Base-by-base conservation (phyloP, 2,329 filamentous ascomycete species). In the Colletotrichum karsti region DNA sequence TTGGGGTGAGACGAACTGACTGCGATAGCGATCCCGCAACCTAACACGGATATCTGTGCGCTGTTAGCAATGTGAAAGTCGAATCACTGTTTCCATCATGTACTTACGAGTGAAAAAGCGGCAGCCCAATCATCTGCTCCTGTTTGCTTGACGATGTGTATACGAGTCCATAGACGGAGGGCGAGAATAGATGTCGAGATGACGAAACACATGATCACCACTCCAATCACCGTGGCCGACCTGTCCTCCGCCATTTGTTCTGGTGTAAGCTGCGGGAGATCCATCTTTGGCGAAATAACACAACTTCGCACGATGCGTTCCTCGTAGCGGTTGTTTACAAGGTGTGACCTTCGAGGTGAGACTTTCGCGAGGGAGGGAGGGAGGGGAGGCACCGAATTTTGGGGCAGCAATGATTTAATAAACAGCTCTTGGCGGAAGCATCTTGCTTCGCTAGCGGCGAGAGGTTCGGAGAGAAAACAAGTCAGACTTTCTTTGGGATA, bases 41-140 rank as follows among this genome's bases (percentile, higher is more conserved):
- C 66, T 15, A 55, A 15, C 9, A 69, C 33, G 7, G 42, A 55
- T n/a, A 69, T 22, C 66, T 67, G n/a, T 9, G 10, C 12, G 2
- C 13, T 35, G 20, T 58, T 28, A 67, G 51, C 8, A n/a, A n/a
- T n/a, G n/a, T n/a, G n/a, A n/a, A n/a, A n/a, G n/a, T n/a, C n/a
- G n/a, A n/a, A n/a, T n/a, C n/a, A n/a, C n/a, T n/a, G n/a, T n/a
- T n/a, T n/a, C n/a, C n/a, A n/a, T n/a, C n/a, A n/a, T n/a, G n/a
- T 26, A 69, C 70, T 59, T 54, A 77, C 74, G 53, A 74, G 26
- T 4, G 74, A 72, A 6, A 69, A 15, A n/a, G 71, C 62, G 2
- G 75, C 74, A n/a, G 71, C 64, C 53, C 57, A 72, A 44, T 76
- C 75, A 20, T 77, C 74, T 3, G 67, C 44, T 3, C 76, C 76